Conservation (phyloP, 441 rosid species). For the Bruguiera hainesii region DNA sequence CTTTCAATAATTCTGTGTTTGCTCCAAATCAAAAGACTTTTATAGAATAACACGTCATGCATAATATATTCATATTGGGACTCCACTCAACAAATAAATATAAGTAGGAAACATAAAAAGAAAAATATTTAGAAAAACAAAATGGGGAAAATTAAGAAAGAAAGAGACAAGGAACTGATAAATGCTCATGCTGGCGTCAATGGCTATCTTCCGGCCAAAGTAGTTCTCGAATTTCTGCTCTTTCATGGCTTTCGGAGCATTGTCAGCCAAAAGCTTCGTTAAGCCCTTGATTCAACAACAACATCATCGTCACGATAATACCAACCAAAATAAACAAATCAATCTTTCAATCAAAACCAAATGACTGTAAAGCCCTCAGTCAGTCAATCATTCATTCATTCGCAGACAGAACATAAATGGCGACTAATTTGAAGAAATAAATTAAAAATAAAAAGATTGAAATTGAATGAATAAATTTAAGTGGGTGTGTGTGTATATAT, state of each 20-base stretch:
- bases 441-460: not conserved
- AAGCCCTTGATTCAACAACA: slow-evolving; percentile 53
- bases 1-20: not conserved
- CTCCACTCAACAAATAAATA: not conserved
- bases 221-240: slow-evolving; percentile 84
- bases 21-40: too few species aligned
- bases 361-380: too few species aligned
- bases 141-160: not conserved
- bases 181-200: slow-evolving; percentile 97
- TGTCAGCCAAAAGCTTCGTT: slow-evolving; percentile 88
- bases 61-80: not conserved
- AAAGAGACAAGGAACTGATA: slow-evolving; percentile 72
- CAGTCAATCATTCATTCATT: too few species aligned
- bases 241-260: slow-evolving; percentile 82
- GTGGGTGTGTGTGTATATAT: not conserved
- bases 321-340: too few species aligned
- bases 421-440: not conserved
- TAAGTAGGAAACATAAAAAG: not conserved
- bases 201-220: slow-evolving; percentile 80
- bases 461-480: not conserved
- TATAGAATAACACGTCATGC: too few species aligned
- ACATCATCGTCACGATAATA: not conserved
- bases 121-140: not conserved
- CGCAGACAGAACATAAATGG: too few species aligned
- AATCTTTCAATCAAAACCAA: too few species aligned